Conservation (phyloP, 2,329 filamentous ascomycete genomes). For the Curvularia spicifera region DNA sequence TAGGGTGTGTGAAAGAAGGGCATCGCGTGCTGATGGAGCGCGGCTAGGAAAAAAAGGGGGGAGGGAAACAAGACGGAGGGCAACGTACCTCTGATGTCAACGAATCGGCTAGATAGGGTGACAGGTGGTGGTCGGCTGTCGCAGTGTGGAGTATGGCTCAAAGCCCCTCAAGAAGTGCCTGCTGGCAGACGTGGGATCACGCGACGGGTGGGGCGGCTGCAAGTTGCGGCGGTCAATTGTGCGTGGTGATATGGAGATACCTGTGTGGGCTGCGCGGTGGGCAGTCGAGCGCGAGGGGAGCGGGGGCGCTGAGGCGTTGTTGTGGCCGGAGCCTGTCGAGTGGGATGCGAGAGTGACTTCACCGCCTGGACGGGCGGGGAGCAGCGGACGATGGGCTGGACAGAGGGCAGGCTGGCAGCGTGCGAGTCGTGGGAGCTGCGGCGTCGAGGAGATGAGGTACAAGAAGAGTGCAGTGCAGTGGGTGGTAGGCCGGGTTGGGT, state of each 20-base stretch:
- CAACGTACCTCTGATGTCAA: constrained; percentile 43
- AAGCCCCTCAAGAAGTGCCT: constrained; percentile 50
- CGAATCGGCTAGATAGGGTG: constrained; percentile 26
- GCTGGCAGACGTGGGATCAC: constrained; percentile 43
- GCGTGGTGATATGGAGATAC: constrained; percentile 32
- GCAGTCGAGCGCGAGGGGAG: constrained; percentile 39
- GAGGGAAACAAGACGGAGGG: not conserved
- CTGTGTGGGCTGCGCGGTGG: constrained; percentile 39
- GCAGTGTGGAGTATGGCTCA: constrained; percentile 47
- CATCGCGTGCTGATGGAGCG: constrained; percentile 1
- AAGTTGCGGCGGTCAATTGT: constrained; percentile 38
- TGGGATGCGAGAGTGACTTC: constrained; percentile 47
- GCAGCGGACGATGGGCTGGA: constrained; percentile 21
- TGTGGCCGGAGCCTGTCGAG: constrained; percentile 45
- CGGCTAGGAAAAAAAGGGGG: not conserved
- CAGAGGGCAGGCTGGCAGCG: constrained; percentile 25
- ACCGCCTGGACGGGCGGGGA: constrained; percentile 43
- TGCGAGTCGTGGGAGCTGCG: constrained; percentile 27
- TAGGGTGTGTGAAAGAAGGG: constrained; percentile 3
- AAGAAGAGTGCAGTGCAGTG: constrained; percentile 23
- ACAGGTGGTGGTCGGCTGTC: constrained; percentile 32
- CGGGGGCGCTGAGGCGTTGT: constrained; percentile 43
- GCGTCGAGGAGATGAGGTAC: constrained; percentile 20
- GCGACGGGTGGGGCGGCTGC: constrained; percentile 40
- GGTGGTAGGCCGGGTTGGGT: constrained; percentile 28